Evolutionary conservation across 2,329 filamentous ascomycete genomes (phyloP).

Genomic region (Colletotrichum viniferum): DNA sequence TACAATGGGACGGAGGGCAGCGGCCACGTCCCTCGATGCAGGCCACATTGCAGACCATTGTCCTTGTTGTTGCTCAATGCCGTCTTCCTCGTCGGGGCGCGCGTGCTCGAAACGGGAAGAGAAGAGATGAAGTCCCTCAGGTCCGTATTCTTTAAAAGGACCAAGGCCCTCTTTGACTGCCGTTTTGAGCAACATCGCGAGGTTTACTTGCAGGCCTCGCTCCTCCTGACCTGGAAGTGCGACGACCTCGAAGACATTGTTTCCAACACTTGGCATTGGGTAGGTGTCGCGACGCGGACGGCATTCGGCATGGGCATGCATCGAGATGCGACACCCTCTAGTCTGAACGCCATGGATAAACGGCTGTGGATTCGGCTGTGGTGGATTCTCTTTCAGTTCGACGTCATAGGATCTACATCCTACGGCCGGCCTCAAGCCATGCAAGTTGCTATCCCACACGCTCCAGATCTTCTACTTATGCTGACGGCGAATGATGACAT

Average conservation of each 20-base stretch:
- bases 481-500: background rate
- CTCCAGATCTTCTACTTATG: background rate
- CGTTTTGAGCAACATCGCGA: constrained; percentile 58
- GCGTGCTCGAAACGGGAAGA: constrained; percentile 46
- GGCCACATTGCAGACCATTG: constrained; percentile 38
- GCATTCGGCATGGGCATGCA: constrained; percentile 61
- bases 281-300: constrained; percentile 55
- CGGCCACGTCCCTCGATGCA: background rate
- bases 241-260: constrained; percentile 59
- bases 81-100: constrained; percentile 55
- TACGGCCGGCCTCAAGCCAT: constrained; percentile 58
- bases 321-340: constrained; percentile 33
- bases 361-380: constrained; percentile 41
- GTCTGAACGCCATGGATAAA: constrained; percentile 33
- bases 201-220: constrained; percentile 56
- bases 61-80: constrained; percentile 54
- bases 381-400: constrained; percentile 45
- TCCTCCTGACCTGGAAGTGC: constrained; percentile 60
- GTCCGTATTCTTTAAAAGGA: constrained; percentile 53
- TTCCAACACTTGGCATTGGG: constrained; percentile 57
- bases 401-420: constrained; percentile 38
- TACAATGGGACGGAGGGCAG: constrained; percentile 48
- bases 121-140: constrained; percentile 43
- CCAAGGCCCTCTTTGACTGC: constrained; percentile 57
- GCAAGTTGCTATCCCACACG: constrained; percentile 25